A percentile compares a stretch with the other conserved stretches of the same genome.
phyloP scores from a whole-genome alignment of 306 rosid species.

The Luffa acutangula region DNA sequence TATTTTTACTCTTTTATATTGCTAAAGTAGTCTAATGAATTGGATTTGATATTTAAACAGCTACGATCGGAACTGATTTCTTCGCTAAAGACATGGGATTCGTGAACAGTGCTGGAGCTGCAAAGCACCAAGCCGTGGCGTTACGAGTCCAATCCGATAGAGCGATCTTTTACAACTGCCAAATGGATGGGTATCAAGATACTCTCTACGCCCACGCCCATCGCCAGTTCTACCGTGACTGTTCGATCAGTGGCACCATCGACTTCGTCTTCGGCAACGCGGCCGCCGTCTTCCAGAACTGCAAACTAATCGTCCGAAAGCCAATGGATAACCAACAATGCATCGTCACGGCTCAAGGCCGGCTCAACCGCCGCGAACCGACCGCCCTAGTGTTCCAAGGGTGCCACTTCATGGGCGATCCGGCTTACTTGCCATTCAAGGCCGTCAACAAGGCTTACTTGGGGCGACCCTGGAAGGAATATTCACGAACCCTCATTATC shows the following conservation, averaged over 20 bases:
- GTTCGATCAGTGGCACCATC: slow-evolving; percentile 18
- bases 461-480: slow-evolving; percentile 46
- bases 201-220: slow-evolving; percentile 20
- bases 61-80: slow-evolving; percentile 30
- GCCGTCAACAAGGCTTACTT: slow-evolving; percentile 11
- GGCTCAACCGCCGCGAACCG: neutral
- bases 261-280: slow-evolving; percentile 22
- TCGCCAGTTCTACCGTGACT: slow-evolving; percentile 24
- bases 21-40: too few species aligned
- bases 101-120: slow-evolving; percentile 17
- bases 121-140: slow-evolving; percentile 24
- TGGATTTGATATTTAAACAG: slow-evolving; percentile 8
- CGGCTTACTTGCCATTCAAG: neutral
- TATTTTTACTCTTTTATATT: too few species aligned
- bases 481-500: slow-evolving; percentile 35
- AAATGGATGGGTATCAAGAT: slow-evolving; percentile 20
- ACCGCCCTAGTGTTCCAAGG: slow-evolving; percentile 25
- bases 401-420: slow-evolving; percentile 27
- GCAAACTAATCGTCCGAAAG: slow-evolving; percentile 22
- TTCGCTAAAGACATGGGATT: slow-evolving; percentile 27
- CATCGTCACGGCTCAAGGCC: slow-evolving; percentile 40
- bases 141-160: slow-evolving; percentile 13
- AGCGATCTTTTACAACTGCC: slow-evolving; percentile 20
- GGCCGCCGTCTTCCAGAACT: slow-evolving; percentile 16
- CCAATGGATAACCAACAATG: slow-evolving; percentile 19